Evolutionary conservation across 306 rosid species (phyloP).

Genomic region (Mimosa bimucronata): DNA sequence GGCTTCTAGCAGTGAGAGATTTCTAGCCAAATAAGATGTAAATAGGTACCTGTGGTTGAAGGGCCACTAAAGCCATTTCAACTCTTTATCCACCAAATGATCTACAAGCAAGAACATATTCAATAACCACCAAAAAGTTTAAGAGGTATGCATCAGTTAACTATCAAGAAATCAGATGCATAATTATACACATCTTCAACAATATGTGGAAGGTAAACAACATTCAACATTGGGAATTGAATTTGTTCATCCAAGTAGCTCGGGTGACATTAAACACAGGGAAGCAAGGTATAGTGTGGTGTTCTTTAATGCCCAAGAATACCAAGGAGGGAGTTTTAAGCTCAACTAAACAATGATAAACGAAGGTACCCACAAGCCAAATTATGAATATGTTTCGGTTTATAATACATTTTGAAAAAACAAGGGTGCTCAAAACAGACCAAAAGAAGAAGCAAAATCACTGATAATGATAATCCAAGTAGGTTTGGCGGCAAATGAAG

Average conservation of each 20-base stretch:
- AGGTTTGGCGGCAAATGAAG: background rate
- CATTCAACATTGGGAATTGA: slow-evolving; percentile 18
- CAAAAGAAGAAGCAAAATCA: background rate
- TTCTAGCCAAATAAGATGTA: slow-evolving; percentile 10
- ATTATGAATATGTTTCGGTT: background rate
- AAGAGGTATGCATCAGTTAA: background rate
- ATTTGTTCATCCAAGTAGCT: background rate
- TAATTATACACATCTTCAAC: background rate
- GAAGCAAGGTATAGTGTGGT: background rate
- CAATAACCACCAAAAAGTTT: slow-evolving; percentile 27
- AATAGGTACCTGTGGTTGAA: slow-evolving; percentile 78
- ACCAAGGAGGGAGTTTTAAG: background rate
- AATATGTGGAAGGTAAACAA: background rate
- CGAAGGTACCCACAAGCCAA: background rate
- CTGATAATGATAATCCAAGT: background rate
- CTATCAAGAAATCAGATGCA: background rate
- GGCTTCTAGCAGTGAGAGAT: background rate
- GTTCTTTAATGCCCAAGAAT: slow-evolving; percentile 13
- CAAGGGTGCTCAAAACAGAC: background rate
- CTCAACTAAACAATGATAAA: background rate
- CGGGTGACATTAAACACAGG: background rate
- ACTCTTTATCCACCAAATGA: slow-evolving; percentile 56
- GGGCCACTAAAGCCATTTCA: slow-evolving; percentile 71
- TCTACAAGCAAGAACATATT: slow-evolving; percentile 53
- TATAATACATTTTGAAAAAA: background rate